Evolutionary conservation across 1,139 yeast genomes (phyloP), one percentile per base, ranked within the genome.

Genomic region (Suhomyces choctaworum): DNA sequence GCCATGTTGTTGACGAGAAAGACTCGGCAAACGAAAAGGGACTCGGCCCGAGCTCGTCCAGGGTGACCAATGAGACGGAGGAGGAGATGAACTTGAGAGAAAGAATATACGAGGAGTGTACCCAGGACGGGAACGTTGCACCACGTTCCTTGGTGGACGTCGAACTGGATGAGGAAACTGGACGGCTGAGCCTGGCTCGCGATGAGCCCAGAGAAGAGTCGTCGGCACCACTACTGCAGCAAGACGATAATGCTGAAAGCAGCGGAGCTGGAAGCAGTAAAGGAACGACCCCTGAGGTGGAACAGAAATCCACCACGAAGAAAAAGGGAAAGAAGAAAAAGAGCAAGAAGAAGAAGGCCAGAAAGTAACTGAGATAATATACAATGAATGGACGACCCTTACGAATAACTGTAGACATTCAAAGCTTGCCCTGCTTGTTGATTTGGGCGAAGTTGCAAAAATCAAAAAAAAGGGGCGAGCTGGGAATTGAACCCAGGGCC

Each of bases 31-130:
- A 46, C 16, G 44, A 39, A 14, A 46, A 49, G 16, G 54, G 46
- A 25, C 39, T 39, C 16, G 43, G 47, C 16, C 48, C 50, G 12
- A 46, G 54, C 23, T 48, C 54, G 4, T 42, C 63, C 4, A 42
- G 40, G 7, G 53, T 66, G 7, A 66, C 73, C 1, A 38, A 66
- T 37, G 71, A 63, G 20, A 60, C 70, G 0, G 71, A 66, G 39
- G 72, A 66, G 33, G 51, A 62, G 12, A 66, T 67, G 70, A 66
- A 66, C 43, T 52, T 64, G 31, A 50, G 69, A 34, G 64, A 63
- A 43, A 49, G 73, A 34, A 47, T 60, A 1, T 67, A 67, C 40
- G 73, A 67, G 37, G 64, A 58, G 29, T 48, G 46, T 22, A 46
- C 54, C 7, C 29, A 32, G 12, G 27, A 23, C 7, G 20, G 20